Conservation (phyloP, 1,139 yeast species). For the Hyphopichia buzzinii region DNA sequence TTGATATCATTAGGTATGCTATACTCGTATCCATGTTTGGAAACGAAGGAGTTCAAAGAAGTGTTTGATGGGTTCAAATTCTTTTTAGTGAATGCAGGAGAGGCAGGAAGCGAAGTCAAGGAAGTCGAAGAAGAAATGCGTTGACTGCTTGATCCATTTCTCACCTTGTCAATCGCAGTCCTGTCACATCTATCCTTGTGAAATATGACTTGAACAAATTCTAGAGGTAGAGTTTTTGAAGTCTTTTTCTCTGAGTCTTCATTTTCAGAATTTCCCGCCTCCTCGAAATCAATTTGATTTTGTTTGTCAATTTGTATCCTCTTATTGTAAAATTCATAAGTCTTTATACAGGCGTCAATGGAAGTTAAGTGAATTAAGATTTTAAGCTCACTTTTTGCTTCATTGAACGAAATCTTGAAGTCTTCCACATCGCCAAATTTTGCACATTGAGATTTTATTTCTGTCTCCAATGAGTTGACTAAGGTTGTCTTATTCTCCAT, state of each 20-base stretch:
- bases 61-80: not conserved
- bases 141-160: not conserved
- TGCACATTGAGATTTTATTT: slow-evolving; percentile 21
- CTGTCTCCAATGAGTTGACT: slow-evolving; percentile 11
- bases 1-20: slow-evolving; percentile 10
- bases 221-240: not conserved
- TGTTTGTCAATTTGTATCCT: slow-evolving; percentile 24
- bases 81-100: slow-evolving; percentile 3
- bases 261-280: slow-evolving; percentile 4
- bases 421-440: slow-evolving; percentile 39
- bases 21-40: not conserved
- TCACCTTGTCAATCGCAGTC: slow-evolving; percentile 14
- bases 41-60: not conserved
- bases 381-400: slow-evolving; percentile 7
- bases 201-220: slow-evolving; percentile 17
- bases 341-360: slow-evolving; percentile 39
- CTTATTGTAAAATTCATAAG: slow-evolving; percentile 32
- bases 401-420: slow-evolving; percentile 13
- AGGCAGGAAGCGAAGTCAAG: slow-evolving; percentile 1
- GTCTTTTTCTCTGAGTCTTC: not conserved
- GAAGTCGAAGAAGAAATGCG: slow-evolving; percentile 2
- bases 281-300: slow-evolving; percentile 15
- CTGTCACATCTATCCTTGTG: slow-evolving; percentile 39
- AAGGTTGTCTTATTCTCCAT: not conserved
- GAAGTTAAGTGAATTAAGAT: slow-evolving; percentile 36